Percentiles rank a stretch among this genome's conserved stretches.
These are phyloP conservation scores for Kazachstania taianensis DNA, from an alignment of 805 yeast species.

Conservation along the genomic window DNA sequence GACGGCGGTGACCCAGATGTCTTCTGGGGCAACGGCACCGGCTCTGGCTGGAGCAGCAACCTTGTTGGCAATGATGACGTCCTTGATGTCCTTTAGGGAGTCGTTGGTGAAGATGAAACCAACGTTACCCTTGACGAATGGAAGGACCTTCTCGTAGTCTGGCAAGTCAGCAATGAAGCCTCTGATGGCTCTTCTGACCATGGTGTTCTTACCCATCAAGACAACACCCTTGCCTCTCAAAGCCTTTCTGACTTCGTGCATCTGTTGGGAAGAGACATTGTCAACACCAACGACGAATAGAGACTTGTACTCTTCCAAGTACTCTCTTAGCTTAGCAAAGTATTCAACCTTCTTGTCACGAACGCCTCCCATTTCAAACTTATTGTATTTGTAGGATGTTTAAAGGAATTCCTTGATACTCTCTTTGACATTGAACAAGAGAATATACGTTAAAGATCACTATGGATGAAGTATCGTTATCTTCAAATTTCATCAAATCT, in stretches of 20 bases:
- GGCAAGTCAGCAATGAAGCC: constrained; percentile 89
- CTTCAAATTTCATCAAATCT: too few species aligned
- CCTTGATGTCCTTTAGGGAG: constrained; percentile 89
- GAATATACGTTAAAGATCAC: too few species aligned
- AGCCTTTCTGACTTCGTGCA: constrained; percentile 98
- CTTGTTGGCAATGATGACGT: constrained; percentile 76
- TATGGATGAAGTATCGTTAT: too few species aligned
- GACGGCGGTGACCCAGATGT: constrained; percentile 96
- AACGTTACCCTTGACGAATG: constrained; percentile 94
- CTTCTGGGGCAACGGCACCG: constrained; percentile 98
- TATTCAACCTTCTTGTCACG: constrained; percentile 96
- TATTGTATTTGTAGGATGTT: constrained; percentile 58
- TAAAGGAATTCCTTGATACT: constrained; percentile 44
- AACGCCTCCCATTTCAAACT: constrained; percentile 99
- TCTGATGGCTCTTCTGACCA: constrained; percentile 99
- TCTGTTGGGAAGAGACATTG: constrained; percentile 99
- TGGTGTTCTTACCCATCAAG: constrained; percentile 99
- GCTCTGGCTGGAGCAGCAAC: constrained; percentile 99
- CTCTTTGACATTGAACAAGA: neutral
- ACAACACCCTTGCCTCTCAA: constrained; percentile 93
- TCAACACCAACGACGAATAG: constrained; percentile 99
- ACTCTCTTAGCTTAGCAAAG: constrained; percentile 89
- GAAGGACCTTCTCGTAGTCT: constrained; percentile 90
- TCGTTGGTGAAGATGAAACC: constrained; percentile 99
- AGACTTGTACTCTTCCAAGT: constrained; percentile 94